Percentiles rank a stretch among this genome's conserved stretches.
These are phyloP conservation scores for Exophiala bonariae DNA, from an alignment of 2,329 filamentous ascomycete species.

Conservation along the genomic window DNA sequence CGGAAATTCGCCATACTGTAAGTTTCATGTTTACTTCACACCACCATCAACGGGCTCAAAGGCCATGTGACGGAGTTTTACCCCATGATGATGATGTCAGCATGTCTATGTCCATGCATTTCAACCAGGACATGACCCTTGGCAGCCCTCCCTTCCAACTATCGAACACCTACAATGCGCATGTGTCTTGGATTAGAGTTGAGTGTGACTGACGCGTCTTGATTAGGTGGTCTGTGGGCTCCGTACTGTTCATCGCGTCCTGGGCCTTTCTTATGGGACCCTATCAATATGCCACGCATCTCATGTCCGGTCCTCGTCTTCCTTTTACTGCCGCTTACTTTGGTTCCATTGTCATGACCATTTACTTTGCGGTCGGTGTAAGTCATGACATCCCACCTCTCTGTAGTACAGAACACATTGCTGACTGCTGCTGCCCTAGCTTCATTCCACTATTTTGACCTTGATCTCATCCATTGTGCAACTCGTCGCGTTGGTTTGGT, in stretches of 20 bases:
- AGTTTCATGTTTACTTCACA: slow-evolving; percentile 51
- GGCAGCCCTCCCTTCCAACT: slow-evolving; percentile 10
- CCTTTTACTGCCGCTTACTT: slow-evolving; percentile 96
- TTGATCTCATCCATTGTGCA: slow-evolving; percentile 82
- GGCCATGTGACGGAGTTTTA: slow-evolving; percentile 27
- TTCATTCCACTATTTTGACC: slow-evolving; percentile 81
- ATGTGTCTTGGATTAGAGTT: slow-evolving; percentile 21
- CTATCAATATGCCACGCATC: slow-evolving; percentile 76
- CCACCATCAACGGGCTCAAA: slow-evolving; percentile 15
- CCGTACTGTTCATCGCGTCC: slow-evolving; percentile 82
- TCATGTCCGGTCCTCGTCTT: slow-evolving; percentile 78
- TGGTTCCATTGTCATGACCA: slow-evolving; percentile 82
- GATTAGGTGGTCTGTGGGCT: slow-evolving; percentile 92
- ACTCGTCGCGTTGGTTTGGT: slow-evolving; percentile 82
- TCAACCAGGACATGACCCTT: slow-evolving; percentile 9
- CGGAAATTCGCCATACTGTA: slow-evolving; percentile 97
- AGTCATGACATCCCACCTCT: slow-evolving; percentile 70
- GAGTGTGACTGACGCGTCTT: slow-evolving; percentile 28
- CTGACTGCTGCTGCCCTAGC: slow-evolving; percentile 83
- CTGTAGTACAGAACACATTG: slow-evolving; percentile 88
- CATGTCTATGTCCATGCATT: slow-evolving; percentile 18
- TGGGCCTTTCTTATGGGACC: slow-evolving; percentile 96
- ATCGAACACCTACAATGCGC: slow-evolving; percentile 10
- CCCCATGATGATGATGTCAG: slow-evolving; percentile 31
- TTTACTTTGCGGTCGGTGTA: slow-evolving; percentile 90